Conservation (phyloP, 2,329 filamentous ascomycete genomes). For the Emericellopsis atlantica region DNA sequence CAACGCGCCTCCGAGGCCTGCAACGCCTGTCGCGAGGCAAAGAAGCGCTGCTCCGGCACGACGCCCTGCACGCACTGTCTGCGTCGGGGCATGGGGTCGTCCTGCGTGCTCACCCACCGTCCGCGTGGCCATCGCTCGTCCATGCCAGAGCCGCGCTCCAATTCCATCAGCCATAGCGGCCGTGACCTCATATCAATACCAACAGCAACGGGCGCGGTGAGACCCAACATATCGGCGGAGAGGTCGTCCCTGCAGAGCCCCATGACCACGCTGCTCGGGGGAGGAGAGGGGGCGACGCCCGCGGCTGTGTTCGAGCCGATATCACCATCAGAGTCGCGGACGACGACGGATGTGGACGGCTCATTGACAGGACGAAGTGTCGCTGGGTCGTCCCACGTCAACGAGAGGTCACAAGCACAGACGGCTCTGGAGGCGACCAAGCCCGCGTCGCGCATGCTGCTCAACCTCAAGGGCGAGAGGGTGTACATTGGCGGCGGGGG, state of each 20-base stretch:
- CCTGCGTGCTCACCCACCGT: conserved; percentile 16
- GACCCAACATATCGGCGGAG: not conserved
- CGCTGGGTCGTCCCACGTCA: not conserved
- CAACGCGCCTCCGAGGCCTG: conserved; percentile 35
- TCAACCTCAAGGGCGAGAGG: conserved; percentile 38
- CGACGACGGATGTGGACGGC: conserved; percentile 9
- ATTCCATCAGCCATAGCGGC: not conserved
- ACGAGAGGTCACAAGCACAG: not conserved
- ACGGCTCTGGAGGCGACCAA: conserved; percentile 6
- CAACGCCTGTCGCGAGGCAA: conserved; percentile 30
- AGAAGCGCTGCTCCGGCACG: conserved; percentile 36
- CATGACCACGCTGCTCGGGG: too few species aligned
- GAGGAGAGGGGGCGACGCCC: not conserved
- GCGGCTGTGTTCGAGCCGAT: conserved; percentile 10
- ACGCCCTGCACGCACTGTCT: conserved; percentile 34
- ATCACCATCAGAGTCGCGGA: conserved; percentile 16
- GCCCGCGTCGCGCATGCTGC: conserved; percentile 27
- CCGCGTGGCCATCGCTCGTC: conserved; percentile 1
- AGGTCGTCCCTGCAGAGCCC: not conserved
- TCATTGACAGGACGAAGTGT: conserved; percentile 3
- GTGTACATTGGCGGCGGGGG: conserved; percentile 37
- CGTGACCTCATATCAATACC: not conserved
- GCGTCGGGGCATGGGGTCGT: conserved; percentile 23
- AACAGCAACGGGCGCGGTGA: not conserved
- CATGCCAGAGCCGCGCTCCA: not conserved